Conservation (phyloP, 1,284 basidiomycete species). For the Ganoderma meredithae region DNA sequence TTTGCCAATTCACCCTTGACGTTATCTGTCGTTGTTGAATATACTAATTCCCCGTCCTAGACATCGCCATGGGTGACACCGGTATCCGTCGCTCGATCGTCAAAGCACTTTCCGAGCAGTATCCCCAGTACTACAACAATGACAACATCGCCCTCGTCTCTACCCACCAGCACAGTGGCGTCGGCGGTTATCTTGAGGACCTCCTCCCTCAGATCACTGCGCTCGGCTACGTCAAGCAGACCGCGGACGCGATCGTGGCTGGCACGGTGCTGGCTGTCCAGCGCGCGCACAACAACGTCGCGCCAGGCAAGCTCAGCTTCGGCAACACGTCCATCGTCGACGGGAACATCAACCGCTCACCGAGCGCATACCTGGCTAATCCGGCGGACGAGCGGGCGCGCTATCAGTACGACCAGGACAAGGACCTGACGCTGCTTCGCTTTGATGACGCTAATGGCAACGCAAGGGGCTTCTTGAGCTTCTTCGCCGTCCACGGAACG, state of each 20-base stretch:
- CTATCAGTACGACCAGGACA: constrained; percentile 77
- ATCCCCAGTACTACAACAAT: constrained; percentile 71
- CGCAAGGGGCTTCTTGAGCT: constrained; percentile 72
- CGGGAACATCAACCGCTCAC: constrained; percentile 79
- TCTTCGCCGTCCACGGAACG: constrained; percentile 85
- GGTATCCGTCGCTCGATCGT: constrained; percentile 79
- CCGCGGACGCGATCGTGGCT: constrained; percentile 72
- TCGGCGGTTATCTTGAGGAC: constrained; percentile 81
- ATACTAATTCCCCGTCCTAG: constrained; percentile 40
- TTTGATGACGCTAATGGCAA: constrained; percentile 67
- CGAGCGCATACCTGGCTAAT: constrained; percentile 77
- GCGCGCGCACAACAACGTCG: constrained; percentile 70
- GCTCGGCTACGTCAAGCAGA: constrained; percentile 74
- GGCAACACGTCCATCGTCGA: constrained; percentile 74
- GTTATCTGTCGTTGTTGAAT: neutral
- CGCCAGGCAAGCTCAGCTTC: constrained; percentile 63
- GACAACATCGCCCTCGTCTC: constrained; percentile 81
- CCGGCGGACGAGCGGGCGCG: constrained; percentile 69
- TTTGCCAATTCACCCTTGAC: no score
- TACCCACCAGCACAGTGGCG: constrained; percentile 82
- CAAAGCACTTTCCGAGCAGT: constrained; percentile 57
- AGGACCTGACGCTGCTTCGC: constrained; percentile 69
- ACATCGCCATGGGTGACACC: constrained; percentile 84
- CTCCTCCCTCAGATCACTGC: constrained; percentile 81
- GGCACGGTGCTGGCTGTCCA: constrained; percentile 76